These are phyloP conservation scores for Syzygium syzygioides DNA, from an alignment of 441 rosid species.

Conservation along the genomic window DNA sequence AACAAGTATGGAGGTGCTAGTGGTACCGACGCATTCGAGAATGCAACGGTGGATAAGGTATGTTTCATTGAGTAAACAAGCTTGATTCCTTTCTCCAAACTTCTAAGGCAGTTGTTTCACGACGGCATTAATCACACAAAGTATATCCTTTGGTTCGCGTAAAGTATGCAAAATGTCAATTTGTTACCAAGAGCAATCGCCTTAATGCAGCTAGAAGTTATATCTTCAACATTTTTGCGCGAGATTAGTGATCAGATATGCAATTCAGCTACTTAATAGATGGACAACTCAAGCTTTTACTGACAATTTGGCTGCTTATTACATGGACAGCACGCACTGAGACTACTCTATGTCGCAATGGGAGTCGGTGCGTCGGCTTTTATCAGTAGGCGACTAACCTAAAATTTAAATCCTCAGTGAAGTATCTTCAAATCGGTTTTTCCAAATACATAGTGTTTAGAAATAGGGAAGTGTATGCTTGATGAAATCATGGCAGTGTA, in stretches of 20 bases:
- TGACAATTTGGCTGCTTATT: neutral
- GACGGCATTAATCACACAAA: neutral
- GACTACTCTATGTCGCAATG: slow-evolving; percentile 23
- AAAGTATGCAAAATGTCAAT: neutral
- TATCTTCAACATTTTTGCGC: neutral
- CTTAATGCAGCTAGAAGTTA: neutral
- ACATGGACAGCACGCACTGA: slow-evolving; percentile 23
- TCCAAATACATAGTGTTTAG: neutral
- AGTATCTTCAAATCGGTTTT: neutral
- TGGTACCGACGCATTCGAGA: neutral
- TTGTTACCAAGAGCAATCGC: neutral
- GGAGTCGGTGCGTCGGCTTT: slow-evolving; percentile 33
- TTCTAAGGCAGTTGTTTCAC: neutral
- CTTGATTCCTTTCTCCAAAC: neutral
- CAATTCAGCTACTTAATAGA: neutral
- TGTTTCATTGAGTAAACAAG: neutral
- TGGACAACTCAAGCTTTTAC: neutral
- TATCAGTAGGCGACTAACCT: slow-evolving; percentile 11
- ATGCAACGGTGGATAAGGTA: slow-evolving; percentile 27
- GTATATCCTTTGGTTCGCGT: neutral
- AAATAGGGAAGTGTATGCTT: neutral
- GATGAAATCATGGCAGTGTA: neutral
- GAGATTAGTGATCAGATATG: neutral
- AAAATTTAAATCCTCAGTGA: neutral
- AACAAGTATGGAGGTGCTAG: slow-evolving; percentile 20